Percentiles rank a stretch among this genome's conserved stretches.
phyloP scores from a whole-genome alignment of 139 green algal genomes.

The Diplosphaera chodatii region DNA sequence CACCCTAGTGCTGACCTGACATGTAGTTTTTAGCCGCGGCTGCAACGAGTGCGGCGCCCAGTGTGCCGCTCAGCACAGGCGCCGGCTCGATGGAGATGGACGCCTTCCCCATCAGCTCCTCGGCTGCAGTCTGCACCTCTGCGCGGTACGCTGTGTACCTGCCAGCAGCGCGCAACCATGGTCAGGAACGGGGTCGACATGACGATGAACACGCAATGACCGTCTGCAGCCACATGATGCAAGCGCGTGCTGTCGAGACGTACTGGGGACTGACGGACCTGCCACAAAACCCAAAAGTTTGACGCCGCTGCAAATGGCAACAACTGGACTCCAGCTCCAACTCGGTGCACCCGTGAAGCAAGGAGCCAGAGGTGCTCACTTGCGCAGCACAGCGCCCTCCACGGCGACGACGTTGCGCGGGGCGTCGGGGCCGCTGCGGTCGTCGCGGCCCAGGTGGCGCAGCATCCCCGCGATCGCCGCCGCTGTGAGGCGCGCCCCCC shows the following conservation, averaged over 20 bases:
- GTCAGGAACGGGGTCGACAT: no score
- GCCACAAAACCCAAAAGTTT: no score
- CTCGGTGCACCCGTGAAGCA: no score
- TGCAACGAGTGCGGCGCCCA: not conserved
- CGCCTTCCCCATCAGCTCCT: not conserved
- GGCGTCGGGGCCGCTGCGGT: not conserved
- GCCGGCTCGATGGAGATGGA: not conserved
- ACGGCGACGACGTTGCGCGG: not conserved
- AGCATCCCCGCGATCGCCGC: slow-evolving; percentile 51
- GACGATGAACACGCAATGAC: no score
- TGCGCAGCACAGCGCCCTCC: not conserved
- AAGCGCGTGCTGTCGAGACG: no score
- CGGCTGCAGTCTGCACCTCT: not conserved
- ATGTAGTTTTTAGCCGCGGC: not conserved
- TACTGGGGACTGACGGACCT: no score
- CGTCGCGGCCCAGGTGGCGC: slow-evolving; percentile 26
- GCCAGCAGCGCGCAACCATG: not conserved
- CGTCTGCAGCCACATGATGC: no score
- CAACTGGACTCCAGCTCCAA: no score
- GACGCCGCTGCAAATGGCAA: no score
- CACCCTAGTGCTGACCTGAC: not conserved
- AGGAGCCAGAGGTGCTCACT: not conserved
- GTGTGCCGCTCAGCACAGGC: not conserved
- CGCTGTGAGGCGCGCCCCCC: slow-evolving; percentile 54
- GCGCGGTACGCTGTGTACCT: not conserved